Conservation (phyloP, 78 protist species). For the Dictyostelium capitatum region DNA sequence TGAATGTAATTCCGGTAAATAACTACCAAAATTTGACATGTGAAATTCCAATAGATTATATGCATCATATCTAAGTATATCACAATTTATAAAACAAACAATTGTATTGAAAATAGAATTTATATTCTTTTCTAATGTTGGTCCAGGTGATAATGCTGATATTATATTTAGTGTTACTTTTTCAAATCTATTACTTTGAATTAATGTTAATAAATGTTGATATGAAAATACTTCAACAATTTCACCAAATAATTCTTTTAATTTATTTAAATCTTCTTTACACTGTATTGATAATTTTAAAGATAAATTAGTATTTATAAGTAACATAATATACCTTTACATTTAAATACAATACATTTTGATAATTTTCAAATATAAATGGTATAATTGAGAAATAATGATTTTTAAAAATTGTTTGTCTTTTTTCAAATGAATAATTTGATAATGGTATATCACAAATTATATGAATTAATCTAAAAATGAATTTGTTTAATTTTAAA, state of each 20-base stretch:
- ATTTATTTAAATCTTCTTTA: conserved; percentile 9
- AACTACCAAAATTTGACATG: conserved; percentile 3
- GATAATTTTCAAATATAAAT: conserved; percentile 8
- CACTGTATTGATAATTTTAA: conserved; percentile 1
- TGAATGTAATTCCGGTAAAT: conserved; percentile 7
- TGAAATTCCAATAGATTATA: conserved; percentile 16
- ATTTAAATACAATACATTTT: neutral
- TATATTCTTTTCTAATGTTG: conserved; percentile 28
- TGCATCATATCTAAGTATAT: conserved; percentile 14
- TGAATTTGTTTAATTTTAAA: conserved; percentile 17
- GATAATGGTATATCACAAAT: conserved; percentile 20
- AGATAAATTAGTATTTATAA: neutral
- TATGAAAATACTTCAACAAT: conserved; percentile 24
- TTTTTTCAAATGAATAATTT: conserved; percentile 32
- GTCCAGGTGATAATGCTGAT: neutral
- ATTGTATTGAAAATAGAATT: conserved; percentile 26
- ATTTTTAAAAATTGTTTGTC: conserved; percentile 14
- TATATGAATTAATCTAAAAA: conserved; percentile 12
- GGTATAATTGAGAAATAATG: conserved; percentile 20
- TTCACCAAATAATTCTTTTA: conserved; percentile 28
- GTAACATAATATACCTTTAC: neutral
- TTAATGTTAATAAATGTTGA: conserved; percentile 9
- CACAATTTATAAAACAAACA: conserved; percentile 19
- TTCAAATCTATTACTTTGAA: conserved; percentile 32
- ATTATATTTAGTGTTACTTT: conserved; percentile 14